Base-by-base conservation (phyloP, 352 stramenopile genomes). In the Phytophthora capsici region DNA sequence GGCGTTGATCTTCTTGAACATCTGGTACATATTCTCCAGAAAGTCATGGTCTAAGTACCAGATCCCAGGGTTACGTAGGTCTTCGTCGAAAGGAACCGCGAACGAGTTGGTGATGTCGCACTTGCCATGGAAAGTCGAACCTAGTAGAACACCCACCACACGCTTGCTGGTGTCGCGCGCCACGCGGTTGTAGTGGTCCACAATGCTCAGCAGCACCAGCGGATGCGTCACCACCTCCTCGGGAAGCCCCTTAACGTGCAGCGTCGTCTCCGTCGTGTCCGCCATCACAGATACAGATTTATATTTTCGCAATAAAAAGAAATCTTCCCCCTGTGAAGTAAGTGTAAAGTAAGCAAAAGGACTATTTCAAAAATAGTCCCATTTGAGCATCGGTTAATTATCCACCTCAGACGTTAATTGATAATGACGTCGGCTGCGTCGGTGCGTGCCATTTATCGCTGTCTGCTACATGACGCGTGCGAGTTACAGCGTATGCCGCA, bases 21-120 rank as follows among this genome's bases (percentile, higher is more conserved):
- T 98, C 50, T 75, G 66, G 63, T 91, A 96, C 97, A 99, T 99
- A 72, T 86, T 99, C 75, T 99, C 97, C 37, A 99, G 79, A 71
- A 98, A 99, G 82, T 99, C 98, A 80, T 99, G 97, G 86, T 99
- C 98, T 40, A 99, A 80, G 80, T 99, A 99, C 94, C 98, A 99
- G 50, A 99, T 98, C 19, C 82, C 84, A 34, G 93, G 91, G 81
- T 99, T 99, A 54, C 96, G 95, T 46, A 96, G 76, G 72, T 99
- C 97, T 82, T 99, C 98, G 69, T 99, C 98, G 72, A 99, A 99
- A 6, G 98, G 98, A 57, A 99, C 97, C 7, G 88, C 88, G 72
- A 97, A 98, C 57, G 89, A 96, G 76, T 98, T 98, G 56, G 90
- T 97, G 66, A 98, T 91, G 73, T 98, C 93, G 69, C 94, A 96